Conservation (phyloP, 2,329 filamentous ascomycete species). For the Monilinia fructicola region DNA sequence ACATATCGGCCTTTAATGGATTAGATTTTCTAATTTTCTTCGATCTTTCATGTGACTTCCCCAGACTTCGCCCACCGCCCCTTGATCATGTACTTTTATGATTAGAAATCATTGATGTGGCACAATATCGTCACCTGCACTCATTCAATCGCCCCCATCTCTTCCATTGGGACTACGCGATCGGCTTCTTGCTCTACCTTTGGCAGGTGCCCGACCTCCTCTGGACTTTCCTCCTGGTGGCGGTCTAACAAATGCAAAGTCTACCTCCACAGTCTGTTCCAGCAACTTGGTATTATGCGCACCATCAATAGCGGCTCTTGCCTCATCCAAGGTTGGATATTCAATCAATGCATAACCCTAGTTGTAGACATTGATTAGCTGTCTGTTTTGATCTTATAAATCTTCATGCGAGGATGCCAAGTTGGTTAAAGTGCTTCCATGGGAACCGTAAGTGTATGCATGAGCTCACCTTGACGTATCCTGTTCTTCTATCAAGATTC, state of each 20-base stretch:
- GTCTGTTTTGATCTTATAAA: not conserved
- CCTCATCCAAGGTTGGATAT: conserved; percentile 76
- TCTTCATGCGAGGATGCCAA: conserved; percentile 9
- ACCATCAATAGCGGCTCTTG: conserved; percentile 76
- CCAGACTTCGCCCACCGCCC: conserved; percentile 5
- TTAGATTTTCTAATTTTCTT: conserved; percentile 1
- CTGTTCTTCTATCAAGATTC: conserved; percentile 77
- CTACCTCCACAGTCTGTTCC: conserved; percentile 77
- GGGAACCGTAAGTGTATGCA: conserved; percentile 5
- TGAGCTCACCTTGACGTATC: conserved; percentile 74
- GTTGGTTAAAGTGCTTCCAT: not conserved
- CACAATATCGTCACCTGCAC: conserved; percentile 12
- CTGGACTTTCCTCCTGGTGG: conserved; percentile 59
- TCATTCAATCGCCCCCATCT: conserved; percentile 35
- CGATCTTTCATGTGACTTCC: not conserved
- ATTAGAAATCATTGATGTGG: conserved; percentile 18
- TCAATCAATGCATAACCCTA: conserved; percentile 85
- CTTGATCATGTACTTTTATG: not conserved
- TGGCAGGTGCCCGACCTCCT: conserved; percentile 40
- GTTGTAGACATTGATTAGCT: conserved; percentile 20
- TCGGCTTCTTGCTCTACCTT: conserved; percentile 40
- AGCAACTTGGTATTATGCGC: conserved; percentile 76
- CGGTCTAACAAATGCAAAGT: conserved; percentile 83
- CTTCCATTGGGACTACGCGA: conserved; percentile 39
- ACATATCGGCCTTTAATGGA: conserved; percentile 23